These are phyloP conservation scores for Ensete glaucum DNA, from an alignment of 176 grass and related monocot species.

Conservation along the genomic window DNA sequence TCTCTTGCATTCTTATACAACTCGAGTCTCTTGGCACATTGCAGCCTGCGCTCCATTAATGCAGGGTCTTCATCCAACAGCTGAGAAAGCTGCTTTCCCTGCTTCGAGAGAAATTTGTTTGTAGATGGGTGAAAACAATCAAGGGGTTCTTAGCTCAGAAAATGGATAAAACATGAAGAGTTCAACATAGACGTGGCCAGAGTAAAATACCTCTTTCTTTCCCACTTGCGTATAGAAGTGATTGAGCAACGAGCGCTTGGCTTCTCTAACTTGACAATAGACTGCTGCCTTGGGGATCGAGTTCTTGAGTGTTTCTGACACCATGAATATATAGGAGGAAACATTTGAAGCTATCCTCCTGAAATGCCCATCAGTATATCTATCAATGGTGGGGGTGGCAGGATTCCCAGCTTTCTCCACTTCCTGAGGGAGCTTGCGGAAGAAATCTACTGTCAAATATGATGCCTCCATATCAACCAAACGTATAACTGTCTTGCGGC, in stretches of 20 bases:
- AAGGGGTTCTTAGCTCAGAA: no score
- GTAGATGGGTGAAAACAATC: neutral
- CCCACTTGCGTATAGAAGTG: conserved; percentile 17
- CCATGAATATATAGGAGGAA: conserved; percentile 15
- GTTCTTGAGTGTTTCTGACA: conserved; percentile 16
- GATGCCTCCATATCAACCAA: conserved; percentile 16
- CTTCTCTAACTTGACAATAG: conserved; percentile 24
- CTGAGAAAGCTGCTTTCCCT: conserved; percentile 16
- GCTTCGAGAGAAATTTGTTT: neutral
- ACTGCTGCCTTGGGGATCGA: conserved; percentile 15
- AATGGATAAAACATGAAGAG: neutral
- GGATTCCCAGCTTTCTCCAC: conserved; percentile 7
- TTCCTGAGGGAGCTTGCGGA: conserved; percentile 10
- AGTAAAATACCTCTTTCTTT: conserved; percentile 5
- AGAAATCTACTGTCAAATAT: conserved; percentile 15
- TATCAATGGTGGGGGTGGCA: neutral
- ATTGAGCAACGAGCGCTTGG: conserved; percentile 21
- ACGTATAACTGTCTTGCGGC: conserved; percentile 1
- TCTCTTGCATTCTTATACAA: conserved; percentile 17
- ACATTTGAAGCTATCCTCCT: conserved; percentile 21
- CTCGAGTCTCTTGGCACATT: conserved; percentile 20
- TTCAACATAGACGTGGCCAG: neutral
- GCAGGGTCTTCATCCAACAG: conserved; percentile 26
- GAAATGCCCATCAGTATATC: conserved; percentile 6
- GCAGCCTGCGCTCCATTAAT: conserved; percentile 18